Evolutionary conservation across 1,284 basidiomycete species (phyloP), one percentile per base, ranked within the genome.

Genomic region (Trichosporon sp.): DNA sequence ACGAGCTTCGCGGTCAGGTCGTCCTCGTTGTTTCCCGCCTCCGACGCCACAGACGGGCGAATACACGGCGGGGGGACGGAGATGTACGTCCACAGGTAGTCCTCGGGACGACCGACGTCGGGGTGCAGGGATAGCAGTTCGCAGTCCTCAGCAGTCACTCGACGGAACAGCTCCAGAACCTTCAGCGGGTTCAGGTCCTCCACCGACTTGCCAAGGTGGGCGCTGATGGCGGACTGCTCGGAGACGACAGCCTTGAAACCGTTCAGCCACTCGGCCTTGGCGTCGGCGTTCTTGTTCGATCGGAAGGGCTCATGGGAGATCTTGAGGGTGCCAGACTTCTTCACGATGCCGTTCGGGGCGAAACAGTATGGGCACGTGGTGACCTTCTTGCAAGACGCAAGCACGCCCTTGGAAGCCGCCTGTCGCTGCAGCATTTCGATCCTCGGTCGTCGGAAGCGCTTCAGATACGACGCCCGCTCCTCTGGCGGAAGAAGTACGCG

Each of bases 31-130:
- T 86, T 87, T 42, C 95, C 95, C 13, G 92, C 93, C 77, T 99
- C 97, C 81, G 99, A 97, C 0, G 92, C 91, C 0, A 99, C 97
- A 5, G 95, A 98, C 0, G 97, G 97, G 58, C 97, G 90, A 70
- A 99, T 99, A 80, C 93, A 97, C 47, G 98, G 95, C 0, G 97
- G 97, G 21, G 97, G 97, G 15, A 99, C 97, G 35, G 95, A 97
- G 18, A 99, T 90, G 83, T 99, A 99, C 82, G 98, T 96, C 97
- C 97, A 99, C 69, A 99, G 90, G 80, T 96, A 98, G 80, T 98
- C 92, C 84, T 99, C 97, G 1, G 97, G 97, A 67, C 97, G 86
- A 66, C 95, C 95, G 77, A 90, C 91, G 32, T 89, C 88, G 2
- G 97, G 97, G 72, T 92, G 89, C 66, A 99, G 84, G 0, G 96